Conservation (phyloP, 805 yeast genomes). For the Candida michaelii region DNA sequence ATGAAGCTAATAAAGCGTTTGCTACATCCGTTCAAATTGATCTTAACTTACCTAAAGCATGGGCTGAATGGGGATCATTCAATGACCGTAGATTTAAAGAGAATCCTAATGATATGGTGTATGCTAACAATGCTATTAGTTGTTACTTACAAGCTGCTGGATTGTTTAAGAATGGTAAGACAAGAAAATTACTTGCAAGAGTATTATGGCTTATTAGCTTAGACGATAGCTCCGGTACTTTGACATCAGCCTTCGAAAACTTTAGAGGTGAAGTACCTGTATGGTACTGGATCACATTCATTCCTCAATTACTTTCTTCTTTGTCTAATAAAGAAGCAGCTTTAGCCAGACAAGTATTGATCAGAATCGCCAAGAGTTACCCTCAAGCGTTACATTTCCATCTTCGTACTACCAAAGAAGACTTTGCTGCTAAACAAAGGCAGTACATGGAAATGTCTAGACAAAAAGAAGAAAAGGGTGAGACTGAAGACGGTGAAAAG, state of each 20-base stretch:
- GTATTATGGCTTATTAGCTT: constrained; percentile 90
- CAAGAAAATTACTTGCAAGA: constrained; percentile 83
- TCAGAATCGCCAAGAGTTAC: constrained; percentile 90
- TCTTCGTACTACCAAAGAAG: constrained; percentile 91
- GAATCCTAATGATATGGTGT: constrained; percentile 72
- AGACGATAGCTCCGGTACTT: constrained; percentile 79
- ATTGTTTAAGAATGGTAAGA: constrained; percentile 86
- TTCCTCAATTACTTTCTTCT: constrained; percentile 89
- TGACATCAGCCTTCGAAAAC: constrained; percentile 84
- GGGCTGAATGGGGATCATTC: constrained; percentile 99
- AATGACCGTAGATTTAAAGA: constrained; percentile 87
- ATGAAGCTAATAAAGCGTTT: constrained; percentile 96
- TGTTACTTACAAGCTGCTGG: constrained; percentile 98
- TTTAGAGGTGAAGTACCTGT: constrained; percentile 96
- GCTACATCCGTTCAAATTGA: constrained; percentile 98
- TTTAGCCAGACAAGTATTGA: constrained; percentile 81
- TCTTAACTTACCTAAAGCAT: constrained; percentile 90
- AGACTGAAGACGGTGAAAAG: constrained; percentile 5
- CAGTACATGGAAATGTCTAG: constrained; percentile 51
- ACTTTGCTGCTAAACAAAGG: constrained; percentile 80
- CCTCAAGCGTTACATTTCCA: constrained; percentile 98
- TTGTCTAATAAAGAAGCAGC: constrained; percentile 89
- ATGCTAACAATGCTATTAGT: constrained; percentile 91
- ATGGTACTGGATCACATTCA: constrained; percentile 98
- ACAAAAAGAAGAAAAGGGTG: constrained; percentile 12